Percentiles rank a stretch among this genome's conserved stretches.
Conservation (phyloP, 768 basidiomycete genomes). For the Xanthoconium purpureum region DNA sequence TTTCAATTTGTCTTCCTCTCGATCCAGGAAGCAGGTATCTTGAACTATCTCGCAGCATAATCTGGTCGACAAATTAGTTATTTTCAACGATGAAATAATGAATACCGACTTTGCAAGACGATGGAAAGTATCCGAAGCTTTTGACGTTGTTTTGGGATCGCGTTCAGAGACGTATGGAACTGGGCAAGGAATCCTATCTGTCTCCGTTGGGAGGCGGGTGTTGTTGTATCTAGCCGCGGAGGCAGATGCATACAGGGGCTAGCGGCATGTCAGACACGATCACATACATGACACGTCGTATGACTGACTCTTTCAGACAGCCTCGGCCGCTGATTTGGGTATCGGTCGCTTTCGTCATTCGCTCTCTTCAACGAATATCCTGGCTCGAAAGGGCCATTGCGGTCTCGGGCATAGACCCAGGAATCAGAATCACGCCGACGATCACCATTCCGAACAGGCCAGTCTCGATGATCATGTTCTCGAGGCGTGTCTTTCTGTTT, state of each 20-base stretch:
- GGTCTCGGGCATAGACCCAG: constrained; percentile 22
- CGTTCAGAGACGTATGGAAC: constrained; percentile 1
- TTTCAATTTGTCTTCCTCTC: constrained; percentile 46
- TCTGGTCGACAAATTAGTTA: constrained; percentile 29
- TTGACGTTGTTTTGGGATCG: constrained; percentile 6
- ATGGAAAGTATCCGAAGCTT: constrained; percentile 34
- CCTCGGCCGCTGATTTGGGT: constrained; percentile 29
- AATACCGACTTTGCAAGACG: constrained; percentile 36
- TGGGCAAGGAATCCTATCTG: constrained; percentile 3
- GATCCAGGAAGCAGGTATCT: constrained; percentile 40
- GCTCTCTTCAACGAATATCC: constrained; percentile 24
- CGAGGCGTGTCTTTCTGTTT: constrained; percentile 25
- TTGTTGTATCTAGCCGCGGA: constrained; percentile 5
- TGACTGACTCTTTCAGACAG: constrained; percentile 27
- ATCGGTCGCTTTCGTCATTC: constrained; percentile 22
- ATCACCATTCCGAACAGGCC: constrained; percentile 18
- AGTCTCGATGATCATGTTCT: constrained; percentile 22
- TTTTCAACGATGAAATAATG: constrained; percentile 4
- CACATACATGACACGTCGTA: background rate
- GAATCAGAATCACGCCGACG: constrained; percentile 26
- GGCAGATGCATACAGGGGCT: constrained; percentile 15
- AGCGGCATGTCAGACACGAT: constrained; percentile 10
- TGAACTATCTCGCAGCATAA: constrained; percentile 45
- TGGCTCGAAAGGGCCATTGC: constrained; percentile 12
- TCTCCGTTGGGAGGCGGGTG: constrained; percentile 1